Conservation (phyloP, 129 eudicot genomes). For the Oenanthe sinensis region DNA sequence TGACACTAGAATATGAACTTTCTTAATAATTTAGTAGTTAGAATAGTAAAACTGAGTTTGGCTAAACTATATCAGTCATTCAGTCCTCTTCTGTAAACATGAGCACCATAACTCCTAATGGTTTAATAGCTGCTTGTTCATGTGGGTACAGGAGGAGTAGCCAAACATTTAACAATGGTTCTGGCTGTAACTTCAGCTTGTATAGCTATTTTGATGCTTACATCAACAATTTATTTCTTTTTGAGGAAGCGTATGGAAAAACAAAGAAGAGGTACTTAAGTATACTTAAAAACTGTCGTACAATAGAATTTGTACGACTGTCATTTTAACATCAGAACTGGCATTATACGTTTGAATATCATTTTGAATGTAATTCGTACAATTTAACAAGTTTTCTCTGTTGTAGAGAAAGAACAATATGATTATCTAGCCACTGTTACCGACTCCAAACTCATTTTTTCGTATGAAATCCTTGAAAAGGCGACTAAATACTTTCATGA, state of each 20-base stretch:
- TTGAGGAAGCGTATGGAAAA: background rate
- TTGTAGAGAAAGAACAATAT: slow-evolving; percentile 5
- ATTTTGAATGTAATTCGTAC: background rate
- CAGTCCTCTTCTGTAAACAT: background rate
- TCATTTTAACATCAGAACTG: background rate
- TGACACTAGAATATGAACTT: no score
- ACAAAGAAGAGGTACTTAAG: background rate
- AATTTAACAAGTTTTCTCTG: background rate
- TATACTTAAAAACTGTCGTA: background rate
- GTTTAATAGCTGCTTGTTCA: background rate
- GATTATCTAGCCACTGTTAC: slow-evolving; percentile 7
- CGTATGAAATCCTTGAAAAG: slow-evolving; percentile 15
- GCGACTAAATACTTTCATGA: slow-evolving; percentile 12
- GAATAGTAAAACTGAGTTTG: background rate
- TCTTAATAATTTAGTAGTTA: no score
- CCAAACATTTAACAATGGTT: background rate
- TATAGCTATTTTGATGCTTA: slow-evolving; percentile 2
- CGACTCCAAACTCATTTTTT: slow-evolving; percentile 9
- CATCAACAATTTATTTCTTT: background rate
- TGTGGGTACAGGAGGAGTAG: background rate
- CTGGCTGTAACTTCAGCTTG: slow-evolving; percentile 3
- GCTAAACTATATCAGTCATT: background rate
- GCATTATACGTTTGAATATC: background rate
- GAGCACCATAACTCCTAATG: background rate
- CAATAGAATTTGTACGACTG: background rate